A percentile compares a stretch with the other conserved stretches of the same genome.
Conservation (phyloP, 345 rosid species). For the Eucalyptus pauciflora region DNA sequence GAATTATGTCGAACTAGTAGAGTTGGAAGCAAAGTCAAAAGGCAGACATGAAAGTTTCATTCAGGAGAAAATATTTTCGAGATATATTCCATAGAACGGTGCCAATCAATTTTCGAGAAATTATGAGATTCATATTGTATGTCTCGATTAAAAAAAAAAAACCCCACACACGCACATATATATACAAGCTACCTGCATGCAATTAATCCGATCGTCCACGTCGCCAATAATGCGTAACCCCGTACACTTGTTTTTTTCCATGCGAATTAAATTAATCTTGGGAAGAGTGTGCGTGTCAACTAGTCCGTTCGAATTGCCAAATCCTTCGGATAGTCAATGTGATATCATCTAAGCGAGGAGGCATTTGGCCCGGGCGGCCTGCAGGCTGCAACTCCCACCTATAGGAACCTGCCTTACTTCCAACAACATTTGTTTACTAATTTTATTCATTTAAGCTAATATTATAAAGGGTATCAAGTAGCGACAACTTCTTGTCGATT, state of each 20-base stretch:
- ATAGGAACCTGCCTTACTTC: not conserved
- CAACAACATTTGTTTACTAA: not conserved
- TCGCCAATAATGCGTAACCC: not conserved
- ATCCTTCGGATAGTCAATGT: not conserved
- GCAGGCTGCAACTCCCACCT: not conserved
- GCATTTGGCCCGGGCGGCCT: not conserved
- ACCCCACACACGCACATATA: rapidly evolving
- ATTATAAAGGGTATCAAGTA: not conserved
- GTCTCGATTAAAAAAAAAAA: not conserved
- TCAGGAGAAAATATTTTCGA: not conserved
- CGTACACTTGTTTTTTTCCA: not conserved
- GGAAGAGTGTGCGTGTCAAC: not conserved
- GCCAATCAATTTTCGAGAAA: not conserved
- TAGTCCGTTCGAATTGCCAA: not conserved
- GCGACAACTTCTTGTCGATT: not conserved
- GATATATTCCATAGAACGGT: not conserved
- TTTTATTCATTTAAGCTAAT: not conserved
- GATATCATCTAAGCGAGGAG: not conserved
- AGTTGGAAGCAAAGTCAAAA: not conserved
- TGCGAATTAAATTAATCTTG: not conserved
- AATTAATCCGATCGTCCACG: not conserved
- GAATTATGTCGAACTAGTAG: not conserved
- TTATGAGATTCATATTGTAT: not conserved
- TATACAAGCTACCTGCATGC: not conserved
- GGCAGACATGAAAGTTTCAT: not conserved